Percentiles rank a stretch among this genome's conserved stretches.
Evolutionary conservation across 192 early-diverging fungal species (phyloP).

Genomic region (Spinellus fusiger): DNA sequence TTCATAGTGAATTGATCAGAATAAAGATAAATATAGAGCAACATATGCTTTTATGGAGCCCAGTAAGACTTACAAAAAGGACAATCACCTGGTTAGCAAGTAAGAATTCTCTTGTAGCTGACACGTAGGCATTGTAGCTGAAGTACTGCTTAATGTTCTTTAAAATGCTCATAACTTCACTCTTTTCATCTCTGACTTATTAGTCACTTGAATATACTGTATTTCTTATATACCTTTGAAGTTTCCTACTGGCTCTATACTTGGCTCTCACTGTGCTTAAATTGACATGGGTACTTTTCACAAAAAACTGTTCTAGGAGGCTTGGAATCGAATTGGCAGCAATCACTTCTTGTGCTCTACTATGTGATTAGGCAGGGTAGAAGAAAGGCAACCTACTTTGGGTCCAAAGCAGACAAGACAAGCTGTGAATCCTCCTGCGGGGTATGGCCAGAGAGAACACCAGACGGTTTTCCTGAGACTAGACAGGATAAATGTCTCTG

Average conservation of each 20-base stretch:
- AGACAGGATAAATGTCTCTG: background rate
- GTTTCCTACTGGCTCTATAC: constrained; percentile 12
- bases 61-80: constrained; percentile 12
- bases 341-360: constrained; percentile 16
- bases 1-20: background rate
- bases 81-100: constrained; percentile 18
- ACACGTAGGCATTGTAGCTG: constrained; percentile 2
- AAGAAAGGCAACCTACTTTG: constrained; percentile 2
- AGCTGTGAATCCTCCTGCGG: constrained; percentile 5
- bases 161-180: background rate
- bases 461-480: background rate
- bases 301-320: constrained; percentile 14
- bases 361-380: background rate
- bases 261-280: constrained; percentile 21
- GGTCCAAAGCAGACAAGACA: constrained; percentile 21
- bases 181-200: background rate
- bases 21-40: background rate
- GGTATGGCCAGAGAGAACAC: background rate
- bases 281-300: constrained; percentile 16
- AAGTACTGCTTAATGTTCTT: constrained; percentile 1
- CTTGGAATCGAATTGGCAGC: constrained; percentile 3
- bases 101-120: background rate
- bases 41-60: background rate
- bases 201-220: background rate
- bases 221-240: constrained; percentile 5